Base-by-base conservation (phyloP, 2,329 filamentous ascomycete species). In the Hypoxylon sp. region DNA sequence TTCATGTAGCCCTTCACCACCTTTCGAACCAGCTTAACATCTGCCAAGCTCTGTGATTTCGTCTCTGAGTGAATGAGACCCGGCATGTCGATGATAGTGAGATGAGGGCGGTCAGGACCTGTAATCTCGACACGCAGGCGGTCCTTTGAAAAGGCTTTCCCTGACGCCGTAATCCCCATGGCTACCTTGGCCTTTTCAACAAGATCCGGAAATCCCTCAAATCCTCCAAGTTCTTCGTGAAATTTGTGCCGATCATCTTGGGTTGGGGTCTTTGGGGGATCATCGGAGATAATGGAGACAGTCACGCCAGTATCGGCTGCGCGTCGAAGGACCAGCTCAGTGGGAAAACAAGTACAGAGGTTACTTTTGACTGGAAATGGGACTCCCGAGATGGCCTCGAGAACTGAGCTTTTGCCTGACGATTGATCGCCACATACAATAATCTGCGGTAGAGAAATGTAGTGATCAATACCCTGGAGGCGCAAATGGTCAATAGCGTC, bases 381-480 rank as follows among this genome's bases (percentile, higher is more conserved):
- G 1, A 91, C 81, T 2, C 86, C 83, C 0, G 88, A 88, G 39
- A 91, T 86, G 1, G 87, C 88, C 70, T 91, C 87, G 0, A 91
- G 82, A 0, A 90, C 86, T 0, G 87, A 90, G 60, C 85, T 89
- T 74, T 91, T 91, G 2, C 88, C 88, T 1, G 84, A 84, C 0
- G 84, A 88, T 69, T 90, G 87, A 61, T 89, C 84, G 2, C 88
- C 88, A 53, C 84, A 87, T 11, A 90, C 87, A 27, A 90, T 83
- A 60, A 84, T 82, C 66, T 84, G 77, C 0, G 82, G 82, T 0
- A 83, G 74, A 12, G 78, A 78, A 14, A 84, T 75, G 62, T 77
- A 76, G 5, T 76, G 71, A 47, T 77, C 77, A 30, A 81, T 70
- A 0, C 78, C 77, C 29, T 79, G 73, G 2, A 76, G 75, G 7